Percentiles rank a stretch among this genome's conserved stretches.
Conservation (phyloP, 352 stramenopile genomes). For the Phytophthora gonapodyides region DNA sequence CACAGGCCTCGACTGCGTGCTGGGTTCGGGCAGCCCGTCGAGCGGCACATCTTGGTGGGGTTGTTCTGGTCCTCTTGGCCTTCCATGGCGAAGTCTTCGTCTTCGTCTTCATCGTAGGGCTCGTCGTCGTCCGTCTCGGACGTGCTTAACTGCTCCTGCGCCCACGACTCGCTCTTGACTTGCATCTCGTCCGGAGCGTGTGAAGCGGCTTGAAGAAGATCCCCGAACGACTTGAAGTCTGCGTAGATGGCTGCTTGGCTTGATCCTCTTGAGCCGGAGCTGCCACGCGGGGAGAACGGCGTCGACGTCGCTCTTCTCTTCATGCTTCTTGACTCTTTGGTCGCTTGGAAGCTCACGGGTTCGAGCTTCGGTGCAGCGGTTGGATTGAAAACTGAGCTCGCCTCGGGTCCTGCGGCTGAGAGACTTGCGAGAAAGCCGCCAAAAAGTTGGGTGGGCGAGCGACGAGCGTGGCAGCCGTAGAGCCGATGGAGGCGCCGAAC, state of each 20-base stretch:
- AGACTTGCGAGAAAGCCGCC: conserved; percentile 42
- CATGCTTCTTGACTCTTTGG: conserved; percentile 4
- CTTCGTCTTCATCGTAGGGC: conserved; percentile 17
- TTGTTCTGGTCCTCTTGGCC: conserved; percentile 5
- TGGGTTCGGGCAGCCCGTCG: conserved; percentile 38
- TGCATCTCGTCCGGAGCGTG: conserved; percentile 15
- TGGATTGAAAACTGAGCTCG: conserved; percentile 25
- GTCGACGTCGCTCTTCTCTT: conserved; percentile 5
- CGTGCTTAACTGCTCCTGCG: conserved; percentile 18
- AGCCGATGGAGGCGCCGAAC: conserved; percentile 27
- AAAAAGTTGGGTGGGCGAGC: conserved; percentile 32
- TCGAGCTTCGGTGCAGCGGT: conserved; percentile 11
- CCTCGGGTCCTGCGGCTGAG: conserved; percentile 4
- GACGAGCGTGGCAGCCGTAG: conserved; percentile 40
- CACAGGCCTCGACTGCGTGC: conserved; percentile 67
- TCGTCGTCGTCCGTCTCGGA: conserved; percentile 38
- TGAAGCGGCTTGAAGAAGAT: conserved; percentile 31
- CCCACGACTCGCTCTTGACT: conserved; percentile 13
- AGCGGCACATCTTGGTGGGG: conserved; percentile 17
- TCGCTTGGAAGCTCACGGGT: conserved; percentile 5
- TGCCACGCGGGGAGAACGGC: conserved; percentile 1
- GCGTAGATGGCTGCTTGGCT: not conserved
- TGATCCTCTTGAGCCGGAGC: conserved; percentile 4
- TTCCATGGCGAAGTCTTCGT: conserved; percentile 23
- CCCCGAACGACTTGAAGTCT: conserved; percentile 25